Conservation (phyloP, 2,329 filamentous ascomycete species). For the Verticillium isaacii region DNA sequence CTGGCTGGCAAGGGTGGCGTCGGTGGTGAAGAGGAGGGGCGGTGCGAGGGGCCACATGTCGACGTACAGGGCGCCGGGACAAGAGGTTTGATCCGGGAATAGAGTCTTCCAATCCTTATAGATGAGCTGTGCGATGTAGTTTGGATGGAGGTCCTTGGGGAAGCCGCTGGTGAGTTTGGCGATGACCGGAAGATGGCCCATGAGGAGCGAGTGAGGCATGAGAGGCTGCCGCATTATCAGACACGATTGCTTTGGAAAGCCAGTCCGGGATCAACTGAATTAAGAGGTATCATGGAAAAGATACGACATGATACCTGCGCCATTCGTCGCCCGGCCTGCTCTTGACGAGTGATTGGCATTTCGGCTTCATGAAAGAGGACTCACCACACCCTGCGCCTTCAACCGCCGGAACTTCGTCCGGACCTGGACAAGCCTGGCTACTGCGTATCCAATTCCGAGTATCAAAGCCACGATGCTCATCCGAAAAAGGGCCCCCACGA, state of each 20-base stretch:
- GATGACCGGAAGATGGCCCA: background rate
- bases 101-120: background rate
- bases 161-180: background rate
- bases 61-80: constrained; percentile 20
- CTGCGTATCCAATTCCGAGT: background rate
- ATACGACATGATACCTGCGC: background rate
- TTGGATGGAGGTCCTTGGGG: background rate
- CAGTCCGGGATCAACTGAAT: background rate
- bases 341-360: no score
- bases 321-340: no score
- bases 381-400: background rate
- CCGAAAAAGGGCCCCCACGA: background rate
- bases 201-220: background rate
- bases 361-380: background rate
- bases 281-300: background rate
- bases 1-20: constrained; percentile 14
- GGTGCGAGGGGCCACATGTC: constrained; percentile 22
- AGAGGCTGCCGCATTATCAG: background rate
- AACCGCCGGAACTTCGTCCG: background rate
- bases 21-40: constrained; percentile 13
- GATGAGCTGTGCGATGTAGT: background rate
- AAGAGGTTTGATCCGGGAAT: constrained; percentile 11
- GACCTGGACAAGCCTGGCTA: background rate
- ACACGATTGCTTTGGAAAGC: background rate
- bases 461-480: background rate